Base-by-base conservation (phyloP, 495 filamentous ascomycete species). In the Penicillium coprophilum region DNA sequence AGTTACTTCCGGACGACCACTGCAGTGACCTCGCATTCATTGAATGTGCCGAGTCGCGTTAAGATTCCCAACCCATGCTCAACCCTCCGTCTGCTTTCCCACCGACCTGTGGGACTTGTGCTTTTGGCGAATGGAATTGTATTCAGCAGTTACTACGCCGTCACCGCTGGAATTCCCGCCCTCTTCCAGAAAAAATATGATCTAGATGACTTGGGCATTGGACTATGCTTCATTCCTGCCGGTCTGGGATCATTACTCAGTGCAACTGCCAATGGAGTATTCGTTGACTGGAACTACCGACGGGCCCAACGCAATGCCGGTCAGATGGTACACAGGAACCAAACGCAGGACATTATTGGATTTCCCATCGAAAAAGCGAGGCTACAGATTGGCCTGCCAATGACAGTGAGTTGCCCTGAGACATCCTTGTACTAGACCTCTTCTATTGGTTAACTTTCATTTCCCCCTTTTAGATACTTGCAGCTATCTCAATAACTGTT, bases 251-350 rank as follows among this genome's bases (percentile, higher is more conserved):
- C 90, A 30, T 81, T 96, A 4, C 9, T 65, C 24, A 63, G 92
- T 87, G 66, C 90, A 82, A 62, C 87, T 87, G 62, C 90, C 58
- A 91, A 93, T 72, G 92, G 92, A 55, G 85, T 91, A 67, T 41
- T 80, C 2, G 62, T 83, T 2, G 78, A 82, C 55, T 77, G 75
- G 73, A 77, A 81, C 48, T 81, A 76, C 53, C 64, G 73, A 11
- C 71, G 73, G 13, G 55, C 67, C 24, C 66, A 65, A 17, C 3
- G 34, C 9, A 21, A 27, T 24, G 12, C 45, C 2, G 75, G 73
- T 3, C 50, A 80, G 19, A 65, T 62, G 6, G 67, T 79, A 27
- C 70, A 78, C 39, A 69, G 64, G 34, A 70, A 72, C 50, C 71
- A 73, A 15, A 75, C 74, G 36, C 67, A 77, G 11, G 66, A 77